phyloP scores from a whole-genome alignment of 345 rosid species.

The Cochlearia excelsa region DNA sequence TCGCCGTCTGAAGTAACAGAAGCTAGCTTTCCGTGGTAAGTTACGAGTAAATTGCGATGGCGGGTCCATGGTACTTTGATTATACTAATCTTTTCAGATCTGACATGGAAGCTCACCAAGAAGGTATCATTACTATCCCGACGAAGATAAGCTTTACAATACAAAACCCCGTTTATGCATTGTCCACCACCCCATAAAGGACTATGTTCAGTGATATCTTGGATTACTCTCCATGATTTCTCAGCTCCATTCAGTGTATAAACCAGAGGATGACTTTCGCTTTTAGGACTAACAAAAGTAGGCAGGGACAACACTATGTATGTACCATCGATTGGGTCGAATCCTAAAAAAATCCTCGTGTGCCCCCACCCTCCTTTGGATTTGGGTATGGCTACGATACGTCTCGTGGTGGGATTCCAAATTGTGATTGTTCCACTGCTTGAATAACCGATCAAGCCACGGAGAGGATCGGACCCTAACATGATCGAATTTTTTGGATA shows the following conservation, averaged over 20 bases:
- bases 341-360: constrained; percentile 1
- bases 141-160: too few relatives aligned
- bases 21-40: constrained; percentile 14
- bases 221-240: constrained; percentile 18
- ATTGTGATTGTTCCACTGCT: background rate
- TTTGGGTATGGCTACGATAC: background rate
- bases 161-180: background rate
- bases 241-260: constrained; percentile 12
- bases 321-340: constrained; percentile 17
- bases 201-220: background rate
- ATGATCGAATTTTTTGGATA: constrained; percentile 9
- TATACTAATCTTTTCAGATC: too few relatives aligned
- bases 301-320: constrained; percentile 11
- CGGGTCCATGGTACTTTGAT: background rate
- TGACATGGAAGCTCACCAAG: too few relatives aligned
- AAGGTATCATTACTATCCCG: too few relatives aligned
- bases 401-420: constrained; percentile 24
- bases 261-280: background rate
- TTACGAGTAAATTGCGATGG: too few relatives aligned
- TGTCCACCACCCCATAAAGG: background rate
- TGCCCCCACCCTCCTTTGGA: background rate
- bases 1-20: background rate
- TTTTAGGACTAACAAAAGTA: background rate
- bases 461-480: background rate
- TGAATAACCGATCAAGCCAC: background rate